These are phyloP conservation scores for Pyrus betulifolia DNA, from an alignment of 306 rosid genomes.

Conservation along the genomic window DNA sequence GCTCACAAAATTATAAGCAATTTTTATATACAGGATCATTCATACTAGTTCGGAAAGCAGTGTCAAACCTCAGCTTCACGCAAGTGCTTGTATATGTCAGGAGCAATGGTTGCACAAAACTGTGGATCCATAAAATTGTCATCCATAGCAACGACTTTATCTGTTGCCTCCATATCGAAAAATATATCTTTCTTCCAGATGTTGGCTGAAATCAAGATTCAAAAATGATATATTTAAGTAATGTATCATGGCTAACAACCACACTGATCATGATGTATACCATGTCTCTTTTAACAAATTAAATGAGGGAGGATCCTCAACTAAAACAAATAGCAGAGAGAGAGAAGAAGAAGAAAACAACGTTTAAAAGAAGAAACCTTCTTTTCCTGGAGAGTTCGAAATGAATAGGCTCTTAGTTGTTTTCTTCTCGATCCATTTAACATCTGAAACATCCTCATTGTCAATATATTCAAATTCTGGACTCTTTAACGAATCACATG, in stretches of 20 bases:
- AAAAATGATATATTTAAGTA: background rate
- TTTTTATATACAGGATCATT: background rate
- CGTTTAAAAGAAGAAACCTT: constrained; percentile 27
- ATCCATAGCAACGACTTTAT: constrained; percentile 32
- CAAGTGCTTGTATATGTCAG: constrained; percentile 43
- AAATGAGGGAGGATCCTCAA: background rate
- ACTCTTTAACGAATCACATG: constrained; percentile 32
- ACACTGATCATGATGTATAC: background rate
- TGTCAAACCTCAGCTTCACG: constrained; percentile 44
- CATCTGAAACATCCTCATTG: constrained; percentile 19
- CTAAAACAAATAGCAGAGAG: background rate
- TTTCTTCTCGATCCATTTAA: constrained; percentile 31
- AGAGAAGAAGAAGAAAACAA: background rate
- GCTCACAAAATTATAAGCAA: background rate
- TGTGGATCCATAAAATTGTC: constrained; percentile 33
- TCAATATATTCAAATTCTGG: constrained; percentile 28
- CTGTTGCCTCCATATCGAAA: constrained; percentile 11
- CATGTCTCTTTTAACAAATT: background rate
- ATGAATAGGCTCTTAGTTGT: constrained; percentile 17
- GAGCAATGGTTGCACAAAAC: constrained; percentile 39
- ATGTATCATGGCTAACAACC: background rate
- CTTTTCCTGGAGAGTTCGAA: constrained; percentile 21
- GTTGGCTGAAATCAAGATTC: constrained; percentile 28
- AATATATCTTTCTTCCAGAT: constrained; percentile 2
- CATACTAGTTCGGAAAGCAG: background rate